Base-by-base conservation (phyloP, 108 stramenopile genomes). In the Skeletonema tropicum region DNA sequence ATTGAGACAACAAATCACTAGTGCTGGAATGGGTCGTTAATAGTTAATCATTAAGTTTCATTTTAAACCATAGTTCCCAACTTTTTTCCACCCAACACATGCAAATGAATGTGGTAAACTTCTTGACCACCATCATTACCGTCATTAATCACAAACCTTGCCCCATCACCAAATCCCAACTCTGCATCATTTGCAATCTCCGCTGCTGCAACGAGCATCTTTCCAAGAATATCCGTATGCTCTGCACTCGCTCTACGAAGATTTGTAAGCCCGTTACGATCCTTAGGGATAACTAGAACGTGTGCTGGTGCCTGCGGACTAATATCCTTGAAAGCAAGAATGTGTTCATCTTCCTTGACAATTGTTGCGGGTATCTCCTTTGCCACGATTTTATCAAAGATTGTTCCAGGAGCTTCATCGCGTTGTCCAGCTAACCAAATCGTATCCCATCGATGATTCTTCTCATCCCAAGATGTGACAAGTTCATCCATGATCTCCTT, bases 261-360 rank as follows among this genome's bases (percentile, higher is more conserved):
- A 29, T 92, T 82, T 0, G 96, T 91, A 61, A 99, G 76, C 7
- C 97, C 97, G 65, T 87, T 84, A 7, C 97, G 77, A 83, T 95
- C 88, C 85, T 98, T 99, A 15, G 99, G 99, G 70, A 99, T 99
- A 10, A 99, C 91, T 74, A 99, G 73, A 39, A 99, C 85, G 84
- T 99, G 99, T 6, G 88, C 94, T 7, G 98, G 98, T 31, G 95
- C 98, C 49, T 91, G 83, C 0, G 98, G 97, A 64, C 86, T 90
- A 71, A 99, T 97, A 87, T 99, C 98, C 36, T 87, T 86, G 85
- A 99, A 99, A 5, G 99, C 99, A 8, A 98, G 57, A 64, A 97
- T 88, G 64, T 91, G 85, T 55, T 98, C 98, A 74, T 98, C 96
- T 60, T 98, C 91, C 78, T 93, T 90, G 36, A 99, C 98, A 61